Evolutionary conservation across 768 basidiomycete species (phyloP).

Genomic region (Asterophora parasitica): DNA sequence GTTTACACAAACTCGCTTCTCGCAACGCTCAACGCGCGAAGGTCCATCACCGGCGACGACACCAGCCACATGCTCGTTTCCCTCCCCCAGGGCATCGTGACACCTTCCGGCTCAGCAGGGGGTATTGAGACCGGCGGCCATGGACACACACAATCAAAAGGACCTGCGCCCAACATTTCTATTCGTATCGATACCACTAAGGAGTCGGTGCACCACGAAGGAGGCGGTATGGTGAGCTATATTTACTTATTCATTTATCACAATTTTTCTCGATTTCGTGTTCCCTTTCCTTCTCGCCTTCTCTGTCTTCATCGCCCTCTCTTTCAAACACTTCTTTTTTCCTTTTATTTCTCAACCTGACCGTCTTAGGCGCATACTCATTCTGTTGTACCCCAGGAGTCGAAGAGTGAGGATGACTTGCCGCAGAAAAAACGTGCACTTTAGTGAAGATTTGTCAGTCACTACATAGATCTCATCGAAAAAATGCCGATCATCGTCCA

Average conservation of each 20-base stretch:
- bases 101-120: slow-evolving; percentile 1
- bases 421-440: neutral
- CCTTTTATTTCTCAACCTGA: too few species aligned
- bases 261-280: too few species aligned
- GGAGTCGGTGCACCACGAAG: slow-evolving; percentile 1
- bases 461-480: too few species aligned
- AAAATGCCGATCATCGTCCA: too few species aligned
- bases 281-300: too few species aligned
- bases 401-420: neutral
- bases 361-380: too few species aligned
- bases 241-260: too few species aligned
- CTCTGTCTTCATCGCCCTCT: neutral
- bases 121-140: neutral
- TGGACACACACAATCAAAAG: neutral
- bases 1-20: slow-evolving; percentile 28
- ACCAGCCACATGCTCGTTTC: slow-evolving; percentile 14
- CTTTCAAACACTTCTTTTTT: neutral
- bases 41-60: slow-evolving; percentile 12
- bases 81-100: slow-evolving; percentile 6
- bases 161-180: neutral
- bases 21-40: slow-evolving; percentile 19
- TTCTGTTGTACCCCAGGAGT: slow-evolving; percentile 2
- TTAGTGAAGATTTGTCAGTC: slow-evolving; percentile 17
- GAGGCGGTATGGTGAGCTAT: neutral
- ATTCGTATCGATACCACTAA: slow-evolving; percentile 10